Evolutionary conservation across 1,284 basidiomycete genomes (phyloP).

Genomic region (Pterulicium gracile): DNA sequence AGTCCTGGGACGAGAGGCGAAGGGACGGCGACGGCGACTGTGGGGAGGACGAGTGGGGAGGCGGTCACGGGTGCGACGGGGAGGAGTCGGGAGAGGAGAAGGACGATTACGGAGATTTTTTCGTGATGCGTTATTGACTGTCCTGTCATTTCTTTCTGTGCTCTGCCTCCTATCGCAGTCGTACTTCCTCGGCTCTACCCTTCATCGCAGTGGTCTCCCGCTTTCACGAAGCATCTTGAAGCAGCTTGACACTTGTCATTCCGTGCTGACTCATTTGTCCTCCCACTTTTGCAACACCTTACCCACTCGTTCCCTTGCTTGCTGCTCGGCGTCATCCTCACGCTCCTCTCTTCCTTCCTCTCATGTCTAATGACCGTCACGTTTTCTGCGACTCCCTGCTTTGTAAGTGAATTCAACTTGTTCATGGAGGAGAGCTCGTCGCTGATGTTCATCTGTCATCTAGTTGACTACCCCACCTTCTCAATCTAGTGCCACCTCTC

Average conservation of each 20-base stretch:
- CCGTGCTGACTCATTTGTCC: background rate
- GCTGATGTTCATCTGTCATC: too few species aligned
- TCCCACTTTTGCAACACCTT: background rate
- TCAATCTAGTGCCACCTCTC: too few species aligned
- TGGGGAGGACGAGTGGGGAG: slow-evolving; percentile 22
- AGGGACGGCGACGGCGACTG: too few species aligned
- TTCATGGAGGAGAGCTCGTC: too few species aligned
- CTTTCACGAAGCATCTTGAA: too few species aligned
- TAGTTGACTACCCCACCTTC: too few species aligned
- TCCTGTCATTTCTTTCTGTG: background rate
- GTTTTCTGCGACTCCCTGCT: too few species aligned
- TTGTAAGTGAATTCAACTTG: too few species aligned
- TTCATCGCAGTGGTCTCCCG: background rate
- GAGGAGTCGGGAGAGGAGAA: slow-evolving; percentile 26
- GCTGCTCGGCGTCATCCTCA: background rate
- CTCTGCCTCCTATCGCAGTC: background rate
- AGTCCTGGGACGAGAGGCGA: too few species aligned
- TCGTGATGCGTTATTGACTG: background rate
- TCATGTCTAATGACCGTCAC: background rate
- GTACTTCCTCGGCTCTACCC: too few species aligned
- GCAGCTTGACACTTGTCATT: too few species aligned
- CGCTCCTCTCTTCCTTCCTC: background rate
- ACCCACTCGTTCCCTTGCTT: background rate
- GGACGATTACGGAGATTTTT: slow-evolving; percentile 34
- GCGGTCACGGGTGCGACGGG: slow-evolving; percentile 13